phyloP scores from a whole-genome alignment of 768 basidiomycete genomes.

The Mycena rosella region DNA sequence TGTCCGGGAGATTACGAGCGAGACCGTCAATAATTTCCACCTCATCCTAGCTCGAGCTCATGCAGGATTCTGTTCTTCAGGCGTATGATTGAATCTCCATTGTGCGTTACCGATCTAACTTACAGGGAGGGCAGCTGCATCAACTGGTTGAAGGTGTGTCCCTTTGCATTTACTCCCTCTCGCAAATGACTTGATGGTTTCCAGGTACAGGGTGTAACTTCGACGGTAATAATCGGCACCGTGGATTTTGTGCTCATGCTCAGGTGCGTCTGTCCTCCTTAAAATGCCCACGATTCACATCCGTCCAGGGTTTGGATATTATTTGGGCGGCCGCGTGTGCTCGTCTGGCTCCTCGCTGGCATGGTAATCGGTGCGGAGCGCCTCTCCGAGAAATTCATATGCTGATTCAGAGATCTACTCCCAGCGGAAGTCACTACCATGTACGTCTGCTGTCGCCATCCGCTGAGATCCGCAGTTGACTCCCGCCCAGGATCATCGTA shows the following conservation, averaged over 20 bases:
- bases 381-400: not conserved
- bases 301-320: slow-evolving; percentile 19
- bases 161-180: not conserved
- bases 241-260: slow-evolving; percentile 16
- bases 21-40: not conserved
- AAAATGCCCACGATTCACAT: not conserved
- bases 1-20: slow-evolving; percentile 15
- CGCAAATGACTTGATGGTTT: not conserved
- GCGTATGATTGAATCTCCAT: too few relatives aligned
- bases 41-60: too few relatives aligned
- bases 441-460: not conserved
- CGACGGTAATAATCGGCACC: slow-evolving; percentile 13
- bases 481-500: slow-evolving; percentile 3
- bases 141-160: slow-evolving; percentile 13
- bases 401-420: not conserved
- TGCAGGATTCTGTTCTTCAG: too few relatives aligned
- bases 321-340: slow-evolving; percentile 1
- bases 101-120: too few relatives aligned
- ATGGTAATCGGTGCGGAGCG: not conserved
- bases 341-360: slow-evolving; percentile 16
- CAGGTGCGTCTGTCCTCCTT: not conserved
- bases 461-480: not conserved
- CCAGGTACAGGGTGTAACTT: slow-evolving; percentile 17
- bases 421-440: slow-evolving; percentile 11
- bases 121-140: slow-evolving; percentile 17